These are phyloP conservation scores for Candida nanaspora DNA, from an alignment of 805 yeast species.

Conservation along the genomic window DNA sequence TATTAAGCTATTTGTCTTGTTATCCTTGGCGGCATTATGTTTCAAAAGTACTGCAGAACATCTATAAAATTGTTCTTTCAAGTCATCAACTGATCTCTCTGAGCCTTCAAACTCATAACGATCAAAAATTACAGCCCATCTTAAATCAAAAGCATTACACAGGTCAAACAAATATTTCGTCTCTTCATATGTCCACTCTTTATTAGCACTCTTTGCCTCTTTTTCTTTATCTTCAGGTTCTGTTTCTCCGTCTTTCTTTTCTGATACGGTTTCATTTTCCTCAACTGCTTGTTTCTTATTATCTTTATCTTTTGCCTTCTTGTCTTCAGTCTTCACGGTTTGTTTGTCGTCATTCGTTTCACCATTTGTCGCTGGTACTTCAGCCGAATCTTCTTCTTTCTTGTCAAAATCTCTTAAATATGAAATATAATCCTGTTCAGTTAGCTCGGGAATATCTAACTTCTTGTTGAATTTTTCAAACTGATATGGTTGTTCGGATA, in stretches of 20 bases:
- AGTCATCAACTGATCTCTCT: conserved; percentile 60
- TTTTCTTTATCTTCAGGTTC: conserved; percentile 17
- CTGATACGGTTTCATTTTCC: background rate
- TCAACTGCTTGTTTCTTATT: background rate
- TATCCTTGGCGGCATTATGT: conserved; percentile 33
- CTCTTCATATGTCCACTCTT: conserved; percentile 69
- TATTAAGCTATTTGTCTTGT: conserved; percentile 37
- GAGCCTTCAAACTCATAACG: conserved; percentile 45
- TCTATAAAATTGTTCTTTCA: conserved; percentile 74
- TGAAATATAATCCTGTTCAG: conserved; percentile 46
- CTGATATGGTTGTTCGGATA: conserved; percentile 42
- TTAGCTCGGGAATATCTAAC: conserved; percentile 62
- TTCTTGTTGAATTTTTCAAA: conserved; percentile 71
- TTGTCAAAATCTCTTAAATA: conserved; percentile 23
- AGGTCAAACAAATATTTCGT: conserved; percentile 72
- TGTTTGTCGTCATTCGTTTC: conserved; percentile 1
- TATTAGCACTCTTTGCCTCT: conserved; percentile 10
- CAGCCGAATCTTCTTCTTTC: conserved; percentile 21
- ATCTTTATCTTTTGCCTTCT: background rate
- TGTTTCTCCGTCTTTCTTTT: background rate
- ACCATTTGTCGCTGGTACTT: background rate
- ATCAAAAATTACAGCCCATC: conserved; percentile 66
- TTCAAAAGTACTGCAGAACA: conserved; percentile 52
- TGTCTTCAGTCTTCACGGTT: background rate
- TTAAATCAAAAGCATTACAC: conserved; percentile 49